Percentiles rank a stretch among this genome's conserved stretches.
These are phyloP conservation scores for Thraustochytrium sp. DNA, from an alignment of 352 stramenopile species.

Conservation along the genomic window DNA sequence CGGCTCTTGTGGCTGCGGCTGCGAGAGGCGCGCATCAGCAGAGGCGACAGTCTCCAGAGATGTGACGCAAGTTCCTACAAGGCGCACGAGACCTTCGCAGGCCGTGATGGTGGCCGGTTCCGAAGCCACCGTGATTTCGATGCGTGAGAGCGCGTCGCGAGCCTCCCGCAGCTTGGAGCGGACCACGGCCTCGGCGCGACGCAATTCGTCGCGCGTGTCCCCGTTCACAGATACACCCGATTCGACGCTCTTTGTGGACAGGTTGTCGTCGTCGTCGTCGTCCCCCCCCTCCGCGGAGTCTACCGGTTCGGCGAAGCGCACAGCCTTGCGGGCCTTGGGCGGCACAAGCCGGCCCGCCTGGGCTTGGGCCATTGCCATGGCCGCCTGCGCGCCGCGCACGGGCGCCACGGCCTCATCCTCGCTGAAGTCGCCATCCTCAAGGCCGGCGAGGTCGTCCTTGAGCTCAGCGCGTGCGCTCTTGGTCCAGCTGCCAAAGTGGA, in stretches of 20 bases:
- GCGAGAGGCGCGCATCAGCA: no score
- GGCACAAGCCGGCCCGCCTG: no score
- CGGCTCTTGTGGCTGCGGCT: no score
- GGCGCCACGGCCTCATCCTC: no score
- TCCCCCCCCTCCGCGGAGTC: neutral
- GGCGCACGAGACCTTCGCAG: neutral
- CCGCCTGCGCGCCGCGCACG: no score
- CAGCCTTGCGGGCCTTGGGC: no score
- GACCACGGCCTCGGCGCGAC: neutral
- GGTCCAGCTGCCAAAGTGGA: neutral
- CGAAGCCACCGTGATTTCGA: neutral
- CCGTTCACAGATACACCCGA: conserved; percentile 28
- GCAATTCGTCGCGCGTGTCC: conserved; percentile 12
- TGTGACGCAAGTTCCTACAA: conserved; percentile 3
- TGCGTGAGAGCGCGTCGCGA: neutral
- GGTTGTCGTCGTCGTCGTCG: neutral
- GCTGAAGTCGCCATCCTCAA: neutral
- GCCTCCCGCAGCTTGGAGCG: conserved; percentile 19
- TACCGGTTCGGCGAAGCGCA: neutral
- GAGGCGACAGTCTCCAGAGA: no score
- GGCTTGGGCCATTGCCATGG: no score
- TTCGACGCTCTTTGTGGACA: conserved; percentile 11
- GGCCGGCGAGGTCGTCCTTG: neutral
- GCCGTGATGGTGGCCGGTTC: neutral
- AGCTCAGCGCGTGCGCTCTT: neutral